Evolutionary conservation across 2,329 filamentous ascomycete genomes (phyloP), one percentile per base, ranked within the genome.

Genomic region (Claviceps spartinae): DNA sequence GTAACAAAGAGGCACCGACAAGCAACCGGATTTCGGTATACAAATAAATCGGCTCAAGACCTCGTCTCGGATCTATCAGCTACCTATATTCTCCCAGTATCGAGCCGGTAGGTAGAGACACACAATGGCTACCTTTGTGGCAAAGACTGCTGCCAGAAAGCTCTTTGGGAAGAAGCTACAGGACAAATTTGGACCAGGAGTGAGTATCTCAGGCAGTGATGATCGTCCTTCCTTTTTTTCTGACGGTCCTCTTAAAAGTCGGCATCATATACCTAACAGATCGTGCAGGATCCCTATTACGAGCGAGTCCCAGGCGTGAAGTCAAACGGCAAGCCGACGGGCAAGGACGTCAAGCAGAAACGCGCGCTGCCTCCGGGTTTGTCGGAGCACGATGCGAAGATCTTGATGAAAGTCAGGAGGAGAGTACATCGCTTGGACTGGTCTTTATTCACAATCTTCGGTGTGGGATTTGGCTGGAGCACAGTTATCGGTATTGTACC

Each of bases 401-500:
- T 96, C 58, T 81, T 97, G 57, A 94, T 85, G 60, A 85, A 85
- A 60, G 88, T 95, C 60, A 91, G 95, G 67, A 79, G 85, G 60
- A 78, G 85, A 54, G 89, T 93, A 37, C 95, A 95, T 69, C 78
- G 81, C 40, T 79, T 96, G 26, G 93, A 97, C 67, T 85, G 88
- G 73, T 80, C 78, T 52, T 78, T 95, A 5, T 94, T 91, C 72
- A 89, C 79, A 62, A 79, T 88, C 63, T 79, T 85, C 57, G 88
- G 89, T 44, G 77, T 95, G 54, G 80, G 83, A 53, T 90, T 97
- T 63, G 93, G 93, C 51, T 96, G 89, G 88, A 81, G 86, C 49
- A 86, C 84, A 60, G 78, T 95, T 53, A 87, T 97, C 60, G 93
- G 84, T 14, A 64, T 97, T 7, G 68, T 97, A 51, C 93, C 93